These are phyloP conservation scores for Aspergillus sojae DNA, from an alignment of 2,329 filamentous ascomycete species.

Conservation along the genomic window DNA sequence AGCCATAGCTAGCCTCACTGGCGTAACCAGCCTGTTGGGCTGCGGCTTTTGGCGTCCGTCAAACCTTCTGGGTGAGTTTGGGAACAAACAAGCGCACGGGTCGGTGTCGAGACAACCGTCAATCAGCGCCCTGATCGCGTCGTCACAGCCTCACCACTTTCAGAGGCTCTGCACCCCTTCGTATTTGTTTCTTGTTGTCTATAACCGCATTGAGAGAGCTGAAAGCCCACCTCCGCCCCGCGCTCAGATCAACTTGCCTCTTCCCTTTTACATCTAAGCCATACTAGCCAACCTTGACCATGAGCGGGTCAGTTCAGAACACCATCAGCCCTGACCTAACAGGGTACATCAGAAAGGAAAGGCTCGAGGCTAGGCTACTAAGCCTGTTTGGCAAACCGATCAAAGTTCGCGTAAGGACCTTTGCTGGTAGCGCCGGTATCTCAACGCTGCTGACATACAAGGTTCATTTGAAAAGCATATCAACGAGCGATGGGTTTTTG, in stretches of 20 bases:
- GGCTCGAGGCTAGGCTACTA: conserved; percentile 10
- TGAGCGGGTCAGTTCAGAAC: conserved; percentile 6
- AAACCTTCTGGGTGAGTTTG: neutral
- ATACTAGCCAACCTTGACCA: neutral
- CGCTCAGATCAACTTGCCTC: neutral
- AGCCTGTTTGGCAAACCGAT: conserved; percentile 11
- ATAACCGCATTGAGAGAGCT: neutral
- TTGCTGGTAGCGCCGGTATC: neutral
- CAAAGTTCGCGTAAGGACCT: conserved; percentile 8
- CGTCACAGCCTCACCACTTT: neutral
- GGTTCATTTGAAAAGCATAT: conserved; percentile 10
- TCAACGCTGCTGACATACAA: neutral
- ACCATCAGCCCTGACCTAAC: conserved; percentile 5
- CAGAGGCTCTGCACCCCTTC: neutral
- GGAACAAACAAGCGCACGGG: neutral
- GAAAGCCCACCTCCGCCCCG: neutral
- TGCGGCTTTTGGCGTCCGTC: neutral
- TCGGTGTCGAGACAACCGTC: neutral
- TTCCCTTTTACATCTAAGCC: neutral
- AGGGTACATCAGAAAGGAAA: conserved; percentile 15
- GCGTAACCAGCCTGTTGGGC: neutral
- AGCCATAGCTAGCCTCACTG: neutral
- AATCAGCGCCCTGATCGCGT: neutral
- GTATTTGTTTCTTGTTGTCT: neutral
- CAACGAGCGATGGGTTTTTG: conserved; percentile 16